phyloP scores from a whole-genome alignment of 2,329 filamentous ascomycete genomes.

The Penicillium expansum region DNA sequence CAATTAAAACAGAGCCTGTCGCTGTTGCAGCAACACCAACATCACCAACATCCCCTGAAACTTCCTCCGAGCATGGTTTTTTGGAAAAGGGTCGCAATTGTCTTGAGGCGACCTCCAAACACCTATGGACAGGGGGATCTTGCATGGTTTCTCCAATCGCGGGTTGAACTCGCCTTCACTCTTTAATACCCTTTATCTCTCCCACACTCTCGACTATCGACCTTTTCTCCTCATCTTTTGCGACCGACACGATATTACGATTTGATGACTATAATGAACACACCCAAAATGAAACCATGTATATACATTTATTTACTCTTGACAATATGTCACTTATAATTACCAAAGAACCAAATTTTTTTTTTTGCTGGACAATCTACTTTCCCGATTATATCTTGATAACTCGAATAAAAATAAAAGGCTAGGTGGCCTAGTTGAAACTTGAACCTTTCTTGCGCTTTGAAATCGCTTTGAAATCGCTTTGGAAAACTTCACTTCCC shows the following conservation, averaged over 20 bases:
- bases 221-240: neutral
- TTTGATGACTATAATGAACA: constrained; percentile 16
- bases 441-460: too few relatives aligned
- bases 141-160: constrained; percentile 14
- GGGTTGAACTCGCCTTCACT: neutral
- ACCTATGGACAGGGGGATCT: constrained; percentile 26
- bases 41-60: constrained; percentile 2
- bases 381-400: neutral
- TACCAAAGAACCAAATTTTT: neutral
- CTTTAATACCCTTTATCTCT: neutral
- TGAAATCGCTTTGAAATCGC: neutral
- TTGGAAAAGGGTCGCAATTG: constrained; percentile 29
- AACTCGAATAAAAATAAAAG: neutral
- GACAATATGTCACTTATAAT: constrained; percentile 6
- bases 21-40: neutral
- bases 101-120: constrained; percentile 28
- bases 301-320: constrained; percentile 1
- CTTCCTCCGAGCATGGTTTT: constrained; percentile 16
- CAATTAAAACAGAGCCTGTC: neutral
- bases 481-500: neutral
- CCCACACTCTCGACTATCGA: neutral
- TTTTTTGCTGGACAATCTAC: constrained; percentile 9
- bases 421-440: neutral
- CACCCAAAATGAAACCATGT: constrained; percentile 16
- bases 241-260: constrained; percentile 18